Conservation (phyloP, 2,329 filamentous ascomycete species). For the Hyphodiscus sp. region DNA sequence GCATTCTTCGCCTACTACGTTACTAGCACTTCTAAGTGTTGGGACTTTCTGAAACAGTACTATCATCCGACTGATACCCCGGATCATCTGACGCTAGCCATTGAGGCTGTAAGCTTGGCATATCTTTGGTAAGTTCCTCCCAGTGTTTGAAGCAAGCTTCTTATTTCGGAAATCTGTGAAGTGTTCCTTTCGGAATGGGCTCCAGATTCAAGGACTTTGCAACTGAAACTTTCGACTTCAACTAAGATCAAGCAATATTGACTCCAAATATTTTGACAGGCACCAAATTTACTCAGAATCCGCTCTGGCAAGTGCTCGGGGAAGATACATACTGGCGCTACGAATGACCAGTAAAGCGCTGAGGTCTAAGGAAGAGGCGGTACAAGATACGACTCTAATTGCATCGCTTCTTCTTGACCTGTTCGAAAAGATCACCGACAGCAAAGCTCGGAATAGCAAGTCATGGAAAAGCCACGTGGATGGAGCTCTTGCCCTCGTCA, state of each 20-base stretch:
- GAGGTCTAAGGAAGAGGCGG: not conserved
- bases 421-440: constrained; percentile 12
- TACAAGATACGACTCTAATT: constrained; percentile 7
- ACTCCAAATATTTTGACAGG: no score
- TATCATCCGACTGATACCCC: constrained; percentile 3
- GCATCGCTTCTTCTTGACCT: constrained; percentile 13
- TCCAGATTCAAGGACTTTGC: no score
- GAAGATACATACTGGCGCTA: constrained; percentile 10
- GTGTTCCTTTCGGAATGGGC: no score
- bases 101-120: constrained; percentile 17
- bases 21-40: not conserved
- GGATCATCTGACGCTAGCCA: constrained; percentile 3
- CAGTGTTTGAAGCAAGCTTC: no score
- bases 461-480: constrained; percentile 12
- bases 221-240: no score
- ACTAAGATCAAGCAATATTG: no score
- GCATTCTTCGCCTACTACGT: constrained; percentile 14
- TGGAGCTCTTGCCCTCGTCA: constrained; percentile 16
- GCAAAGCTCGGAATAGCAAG: not conserved
- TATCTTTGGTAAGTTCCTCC: constrained; percentile 4
- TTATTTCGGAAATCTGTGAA: no score
- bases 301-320: not conserved
- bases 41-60: constrained; percentile 9
- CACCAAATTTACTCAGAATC: constrained; percentile 6
- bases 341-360: constrained; percentile 4